Percentiles rank a stretch among this genome's conserved stretches.
Evolutionary conservation across 2,329 filamentous ascomycete genomes (phyloP).

Genomic region (Magnaporthiopsis poae): DNA sequence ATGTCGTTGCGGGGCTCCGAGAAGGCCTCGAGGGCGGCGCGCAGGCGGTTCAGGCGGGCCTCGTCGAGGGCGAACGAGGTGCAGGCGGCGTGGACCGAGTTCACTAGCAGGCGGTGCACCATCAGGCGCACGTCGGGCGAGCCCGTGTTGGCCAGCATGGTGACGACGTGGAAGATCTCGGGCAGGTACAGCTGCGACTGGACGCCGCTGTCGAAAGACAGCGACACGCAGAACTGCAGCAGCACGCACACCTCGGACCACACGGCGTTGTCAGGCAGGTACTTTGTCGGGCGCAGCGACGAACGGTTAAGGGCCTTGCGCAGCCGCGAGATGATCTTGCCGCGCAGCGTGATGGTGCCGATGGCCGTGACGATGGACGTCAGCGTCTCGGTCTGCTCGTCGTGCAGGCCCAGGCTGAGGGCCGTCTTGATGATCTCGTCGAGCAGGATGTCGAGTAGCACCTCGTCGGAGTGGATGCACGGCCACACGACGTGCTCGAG

Average conservation of each 20-base stretch:
- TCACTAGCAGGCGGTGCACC: conserved; percentile 55
- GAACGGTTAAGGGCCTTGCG: conserved; percentile 59
- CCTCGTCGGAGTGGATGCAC: conserved; percentile 53
- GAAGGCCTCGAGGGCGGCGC: conserved; percentile 46
- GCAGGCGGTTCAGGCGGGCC: conserved; percentile 43
- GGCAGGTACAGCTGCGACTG: conserved; percentile 60
- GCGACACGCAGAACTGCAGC: conserved; percentile 54
- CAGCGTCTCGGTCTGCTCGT: conserved; percentile 50
- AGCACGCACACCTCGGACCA: conserved; percentile 62
- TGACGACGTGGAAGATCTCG: conserved; percentile 61
- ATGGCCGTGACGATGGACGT: conserved; percentile 55
- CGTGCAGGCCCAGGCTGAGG: conserved; percentile 44
- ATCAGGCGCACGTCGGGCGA: conserved; percentile 44
- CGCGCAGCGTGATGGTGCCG: conserved; percentile 54
- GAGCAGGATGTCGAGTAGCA: conserved; percentile 55
- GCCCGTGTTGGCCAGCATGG: conserved; percentile 60
- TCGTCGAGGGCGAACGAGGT: conserved; percentile 57
- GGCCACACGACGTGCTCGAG: conserved; percentile 61
- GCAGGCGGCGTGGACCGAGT: conserved; percentile 58
- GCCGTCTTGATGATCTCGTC: conserved; percentile 59
- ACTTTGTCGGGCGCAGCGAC: conserved; percentile 55
- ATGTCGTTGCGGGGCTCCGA: conserved; percentile 51
- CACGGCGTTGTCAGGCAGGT: conserved; percentile 55
- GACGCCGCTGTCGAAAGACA: conserved; percentile 58
- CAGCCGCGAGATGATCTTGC: conserved; percentile 54